These are phyloP conservation scores for Alloteropsis semialata DNA, from an alignment of 176 grass and related monocot genomes.

Conservation along the genomic window DNA sequence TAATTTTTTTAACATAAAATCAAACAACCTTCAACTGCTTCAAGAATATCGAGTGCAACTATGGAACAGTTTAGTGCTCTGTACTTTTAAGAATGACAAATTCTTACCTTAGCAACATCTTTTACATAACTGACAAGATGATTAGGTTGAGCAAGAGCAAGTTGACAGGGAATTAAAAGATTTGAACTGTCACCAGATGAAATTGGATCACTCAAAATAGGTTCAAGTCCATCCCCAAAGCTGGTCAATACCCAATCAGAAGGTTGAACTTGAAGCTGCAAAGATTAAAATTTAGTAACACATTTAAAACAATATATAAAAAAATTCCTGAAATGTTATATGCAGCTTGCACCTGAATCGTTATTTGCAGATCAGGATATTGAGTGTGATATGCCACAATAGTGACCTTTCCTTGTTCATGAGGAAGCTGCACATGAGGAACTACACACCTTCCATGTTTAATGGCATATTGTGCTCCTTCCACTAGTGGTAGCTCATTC, in stretches of 20 bases:
- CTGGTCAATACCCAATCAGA: neutral
- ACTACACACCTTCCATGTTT: constrained; percentile 37
- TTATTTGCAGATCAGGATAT: constrained; percentile 9
- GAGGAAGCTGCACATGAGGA: constrained; percentile 18
- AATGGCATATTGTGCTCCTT: constrained; percentile 36
- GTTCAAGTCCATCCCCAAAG: neutral
- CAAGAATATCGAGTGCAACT: neutral
- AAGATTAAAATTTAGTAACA: constrained; percentile 6
- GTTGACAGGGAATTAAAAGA: constrained; percentile 11
- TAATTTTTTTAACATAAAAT: neutral
- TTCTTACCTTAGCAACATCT: constrained; percentile 17
- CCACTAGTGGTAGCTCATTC: constrained; percentile 5
- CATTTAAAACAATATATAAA: neutral
- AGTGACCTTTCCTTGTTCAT: constrained; percentile 25
- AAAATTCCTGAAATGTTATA: neutral
- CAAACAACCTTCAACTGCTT: neutral
- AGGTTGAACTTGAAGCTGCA: constrained; percentile 21
- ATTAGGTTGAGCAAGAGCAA: neutral
- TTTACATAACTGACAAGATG: neutral
- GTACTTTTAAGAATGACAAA: neutral
- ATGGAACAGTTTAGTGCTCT: neutral
- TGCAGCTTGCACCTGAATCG: constrained; percentile 2
- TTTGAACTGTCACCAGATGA: neutral
- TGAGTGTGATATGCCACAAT: constrained; percentile 20
- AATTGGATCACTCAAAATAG: constrained; percentile 7